Evolutionary conservation across 768 basidiomycete genomes (phyloP), one percentile per base, ranked within the genome.

Genomic region (Tricholoma furcatifolium): DNA sequence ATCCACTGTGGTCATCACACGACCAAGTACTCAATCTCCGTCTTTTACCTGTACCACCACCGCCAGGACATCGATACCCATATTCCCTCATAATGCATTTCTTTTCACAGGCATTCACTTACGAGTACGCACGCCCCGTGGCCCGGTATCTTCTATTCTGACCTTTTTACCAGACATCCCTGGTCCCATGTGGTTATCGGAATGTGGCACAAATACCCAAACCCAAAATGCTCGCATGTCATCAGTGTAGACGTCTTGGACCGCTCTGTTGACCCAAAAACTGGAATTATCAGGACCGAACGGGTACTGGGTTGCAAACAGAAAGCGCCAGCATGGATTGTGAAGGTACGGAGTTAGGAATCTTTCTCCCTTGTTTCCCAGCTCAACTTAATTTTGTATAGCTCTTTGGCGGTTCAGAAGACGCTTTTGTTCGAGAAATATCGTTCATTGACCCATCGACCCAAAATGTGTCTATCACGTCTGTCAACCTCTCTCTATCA

Each of bases 131-230:
- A 32, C 20, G 18, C 50, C 24, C n/a, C 50, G 24, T n/a, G 43
- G 40, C 51, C 53, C 24, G 10, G 46, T 50, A 51, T 45, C 39
- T 41, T 40, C 46, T 18, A 60, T 47, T 53, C 52, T 62, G 40
- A 59, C 41, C 27, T 38, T 52, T 53, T 52, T 49, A 41, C 47
- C 60, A 97, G 93, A 56, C 91, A 93, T 65, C 80, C 92, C 38
- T 95, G 93, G 87, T 79, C 85, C 55, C 91, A 93, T 74, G 92
- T 95, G 60, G 84, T 93, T 56, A 87, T 89, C 65, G 91, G 90
- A 58, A 90, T 96, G 80, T 94, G 92, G 88, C 86, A 88, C 60
- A 97, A 97, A 78, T 97, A 97, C 70, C 94, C 94, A 47, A 96
- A 96, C 68, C 88, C 93, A 48, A 89, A 89, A 63, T 93, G 91